Conservation (phyloP, 352 stramenopile genomes). For the Pythium oligandrum region DNA sequence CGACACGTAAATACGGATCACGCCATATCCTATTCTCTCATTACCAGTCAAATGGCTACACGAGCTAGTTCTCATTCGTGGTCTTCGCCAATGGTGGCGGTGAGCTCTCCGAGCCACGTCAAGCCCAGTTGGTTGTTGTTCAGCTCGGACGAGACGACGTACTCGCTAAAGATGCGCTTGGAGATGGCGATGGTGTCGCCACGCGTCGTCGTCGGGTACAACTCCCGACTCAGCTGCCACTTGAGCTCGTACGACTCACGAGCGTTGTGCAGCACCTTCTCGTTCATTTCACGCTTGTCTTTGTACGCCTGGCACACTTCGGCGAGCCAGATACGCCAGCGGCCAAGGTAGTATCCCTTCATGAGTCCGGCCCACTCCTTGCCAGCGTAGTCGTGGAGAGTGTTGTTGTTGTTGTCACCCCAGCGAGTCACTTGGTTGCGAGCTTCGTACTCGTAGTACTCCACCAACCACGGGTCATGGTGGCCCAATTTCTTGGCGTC, state of each 20-base stretch:
- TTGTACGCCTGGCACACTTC: constrained; percentile 69
- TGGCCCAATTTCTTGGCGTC: constrained; percentile 45
- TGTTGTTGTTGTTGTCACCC: constrained; percentile 72
- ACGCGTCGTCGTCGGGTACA: constrained; percentile 37
- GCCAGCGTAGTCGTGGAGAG: constrained; percentile 68
- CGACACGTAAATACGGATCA: too few relatives aligned
- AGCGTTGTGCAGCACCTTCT: constrained; percentile 33
- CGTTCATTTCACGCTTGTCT: constrained; percentile 49
- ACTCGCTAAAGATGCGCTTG: constrained; percentile 49
- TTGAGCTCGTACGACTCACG: constrained; percentile 67
- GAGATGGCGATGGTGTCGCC: constrained; percentile 50
- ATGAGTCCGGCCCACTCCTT: constrained; percentile 77
- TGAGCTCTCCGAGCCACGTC: too few relatives aligned
- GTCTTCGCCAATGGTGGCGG: too few relatives aligned
- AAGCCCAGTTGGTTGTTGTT: too few relatives aligned
- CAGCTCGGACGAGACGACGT: constrained; percentile 8
- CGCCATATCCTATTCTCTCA: too few relatives aligned
- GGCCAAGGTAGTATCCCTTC: constrained; percentile 58
- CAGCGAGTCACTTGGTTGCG: constrained; percentile 78
- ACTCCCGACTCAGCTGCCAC: constrained; percentile 60
- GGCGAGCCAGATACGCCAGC: constrained; percentile 68
- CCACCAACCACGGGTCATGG: constrained; percentile 22
- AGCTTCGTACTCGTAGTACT: constrained; percentile 81
- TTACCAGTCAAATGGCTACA: too few relatives aligned
- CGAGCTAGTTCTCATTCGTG: too few relatives aligned